phyloP scores from a whole-genome alignment of 2,329 filamentous ascomycete genomes.

The Phyllosticta citrichinensis region DNA sequence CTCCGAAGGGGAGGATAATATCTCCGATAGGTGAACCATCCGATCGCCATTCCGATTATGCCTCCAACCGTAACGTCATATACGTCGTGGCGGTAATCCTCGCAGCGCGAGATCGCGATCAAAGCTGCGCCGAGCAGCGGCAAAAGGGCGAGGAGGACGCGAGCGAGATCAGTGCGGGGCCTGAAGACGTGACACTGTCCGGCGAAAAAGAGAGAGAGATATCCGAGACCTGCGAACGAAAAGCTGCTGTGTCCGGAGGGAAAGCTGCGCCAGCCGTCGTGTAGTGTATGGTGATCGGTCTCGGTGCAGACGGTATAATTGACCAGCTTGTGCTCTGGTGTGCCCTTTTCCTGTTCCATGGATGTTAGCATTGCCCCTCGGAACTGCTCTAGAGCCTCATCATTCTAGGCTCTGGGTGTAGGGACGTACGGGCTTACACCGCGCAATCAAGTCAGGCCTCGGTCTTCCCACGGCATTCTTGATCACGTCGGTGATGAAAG shows the following conservation, averaged over 20 bases:
- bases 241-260: constrained; percentile 74
- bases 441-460: constrained; percentile 76
- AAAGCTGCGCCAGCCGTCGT: constrained; percentile 79
- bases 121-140: constrained; percentile 48
- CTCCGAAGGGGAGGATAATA: constrained; percentile 48
- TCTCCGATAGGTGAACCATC: constrained; percentile 49
- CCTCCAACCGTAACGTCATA: constrained; percentile 51
- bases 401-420: not conserved
- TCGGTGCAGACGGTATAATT: constrained; percentile 65
- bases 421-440: constrained; percentile 61
- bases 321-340: constrained; percentile 45
- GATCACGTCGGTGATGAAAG: constrained; percentile 73
- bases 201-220: constrained; percentile 58
- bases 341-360: constrained; percentile 31
- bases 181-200: constrained; percentile 53
- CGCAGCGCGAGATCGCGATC: constrained; percentile 52
- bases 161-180: constrained; percentile 46
- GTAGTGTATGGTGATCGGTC: constrained; percentile 55
- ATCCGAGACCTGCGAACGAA: constrained; percentile 69
- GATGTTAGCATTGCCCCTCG: not conserved
- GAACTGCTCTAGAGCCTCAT: not conserved
- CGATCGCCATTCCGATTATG: constrained; percentile 43
- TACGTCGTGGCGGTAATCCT: constrained; percentile 55
- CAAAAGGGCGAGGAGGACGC: constrained; percentile 44
- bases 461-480: constrained; percentile 82